Evolutionary conservation across 2,329 filamentous ascomycete genomes (phyloP).

Genomic region (Tolypocladium album): DNA sequence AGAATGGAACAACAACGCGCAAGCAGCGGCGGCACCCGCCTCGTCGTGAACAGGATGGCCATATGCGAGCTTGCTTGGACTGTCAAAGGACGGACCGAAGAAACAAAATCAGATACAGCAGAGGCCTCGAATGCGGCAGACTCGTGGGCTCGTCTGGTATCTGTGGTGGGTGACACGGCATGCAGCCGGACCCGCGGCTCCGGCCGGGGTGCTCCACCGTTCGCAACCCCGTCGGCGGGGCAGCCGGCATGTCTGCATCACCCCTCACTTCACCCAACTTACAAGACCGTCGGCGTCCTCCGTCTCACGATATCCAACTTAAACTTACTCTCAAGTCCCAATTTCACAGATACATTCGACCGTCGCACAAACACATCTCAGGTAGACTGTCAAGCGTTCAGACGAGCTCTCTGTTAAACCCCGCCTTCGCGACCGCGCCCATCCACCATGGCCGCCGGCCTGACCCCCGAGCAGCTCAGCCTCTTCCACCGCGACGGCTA

Average conservation of each 20-base stretch:
- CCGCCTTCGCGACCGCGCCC: not conserved
- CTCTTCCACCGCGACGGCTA: constrained; percentile 79
- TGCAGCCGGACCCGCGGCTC: not conserved
- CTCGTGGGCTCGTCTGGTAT: not conserved
- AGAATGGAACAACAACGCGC: not conserved
- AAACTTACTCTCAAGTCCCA: too few relatives aligned
- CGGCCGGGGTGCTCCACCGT: not conserved
- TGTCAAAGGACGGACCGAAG: not conserved
- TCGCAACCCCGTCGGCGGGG: not conserved
- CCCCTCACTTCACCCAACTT: not conserved
- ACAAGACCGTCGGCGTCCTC: not conserved
- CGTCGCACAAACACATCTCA: not conserved
- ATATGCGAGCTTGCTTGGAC: not conserved
- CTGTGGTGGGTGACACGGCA: not conserved
- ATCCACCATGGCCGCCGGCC: constrained; percentile 30
- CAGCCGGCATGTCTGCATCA: not conserved
- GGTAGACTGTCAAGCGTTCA: not conserved
- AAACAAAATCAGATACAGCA: too few relatives aligned
- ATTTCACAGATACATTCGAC: not conserved
- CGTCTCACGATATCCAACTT: not conserved
- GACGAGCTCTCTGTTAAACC: not conserved
- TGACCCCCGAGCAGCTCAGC: constrained; percentile 60
- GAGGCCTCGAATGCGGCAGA: not conserved
- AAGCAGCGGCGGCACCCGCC: not conserved
- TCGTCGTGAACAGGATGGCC: not conserved